Percentiles rank a stretch among this genome's conserved stretches.
These are phyloP conservation scores for Colletotrichum musicola DNA, from an alignment of 2,329 filamentous ascomycete genomes.

Conservation along the genomic window DNA sequence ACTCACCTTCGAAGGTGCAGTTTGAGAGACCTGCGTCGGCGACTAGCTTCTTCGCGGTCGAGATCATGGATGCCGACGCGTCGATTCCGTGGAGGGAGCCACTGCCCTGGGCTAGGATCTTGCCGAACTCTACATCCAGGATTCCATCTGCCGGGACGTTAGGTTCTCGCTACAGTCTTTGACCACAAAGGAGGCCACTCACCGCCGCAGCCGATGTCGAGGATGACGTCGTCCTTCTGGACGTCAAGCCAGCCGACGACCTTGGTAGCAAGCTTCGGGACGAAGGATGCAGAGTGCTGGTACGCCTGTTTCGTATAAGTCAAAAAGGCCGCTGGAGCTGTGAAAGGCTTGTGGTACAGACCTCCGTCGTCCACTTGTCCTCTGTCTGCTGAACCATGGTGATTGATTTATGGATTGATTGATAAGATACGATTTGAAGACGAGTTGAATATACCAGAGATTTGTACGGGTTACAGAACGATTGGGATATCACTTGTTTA, in stretches of 20 bases:
- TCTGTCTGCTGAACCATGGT: conserved; percentile 43
- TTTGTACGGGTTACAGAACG: too few relatives aligned
- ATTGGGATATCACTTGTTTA: not conserved
- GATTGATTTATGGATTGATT: not conserved
- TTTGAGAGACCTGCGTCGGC: conserved; percentile 48
- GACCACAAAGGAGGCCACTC: conserved; percentile 38
- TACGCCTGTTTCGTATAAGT: conserved; percentile 61
- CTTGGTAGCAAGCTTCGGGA: conserved; percentile 71
- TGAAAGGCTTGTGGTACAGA: conserved; percentile 30
- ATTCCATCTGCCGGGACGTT: conserved; percentile 62
- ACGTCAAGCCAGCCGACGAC: conserved; percentile 70
- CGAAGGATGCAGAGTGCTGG: conserved; percentile 72
- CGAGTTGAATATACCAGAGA: rapidly evolving
- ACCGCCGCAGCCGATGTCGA: conserved; percentile 76
- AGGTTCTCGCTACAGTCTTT: conserved; percentile 8
- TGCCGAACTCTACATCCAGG: conserved; percentile 66
- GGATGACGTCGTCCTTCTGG: conserved; percentile 67
- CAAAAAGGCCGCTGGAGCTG: not conserved
- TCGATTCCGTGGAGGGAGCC: conserved; percentile 70
- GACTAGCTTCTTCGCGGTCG: conserved; percentile 59
- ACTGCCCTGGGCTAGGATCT: conserved; percentile 57
- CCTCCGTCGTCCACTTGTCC: conserved; percentile 58
- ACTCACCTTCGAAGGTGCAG: conserved; percentile 59
- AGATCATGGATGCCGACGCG: conserved; percentile 70
- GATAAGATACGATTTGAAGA: not conserved